These are phyloP conservation scores for Alternaria sp. DNA, from an alignment of 2,329 filamentous ascomycete species.

Conservation along the genomic window DNA sequence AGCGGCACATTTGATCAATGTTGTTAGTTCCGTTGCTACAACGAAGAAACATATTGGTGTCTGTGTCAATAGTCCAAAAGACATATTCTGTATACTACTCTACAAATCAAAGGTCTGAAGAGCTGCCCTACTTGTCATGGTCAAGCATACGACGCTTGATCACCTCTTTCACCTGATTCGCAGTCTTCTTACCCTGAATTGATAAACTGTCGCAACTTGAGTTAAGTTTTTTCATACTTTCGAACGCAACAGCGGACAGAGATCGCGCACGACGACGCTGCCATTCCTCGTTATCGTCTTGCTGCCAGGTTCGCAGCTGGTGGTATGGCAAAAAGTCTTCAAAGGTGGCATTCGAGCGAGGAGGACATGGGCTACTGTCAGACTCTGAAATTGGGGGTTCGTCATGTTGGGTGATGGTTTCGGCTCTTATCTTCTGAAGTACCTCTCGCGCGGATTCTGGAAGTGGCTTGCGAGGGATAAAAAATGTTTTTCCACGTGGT, in stretches of 20 bases:
- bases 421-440: neutral
- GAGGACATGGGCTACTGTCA: neutral
- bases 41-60: neutral
- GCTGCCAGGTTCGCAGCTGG: slow-evolving; percentile 4
- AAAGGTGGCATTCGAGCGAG: neutral
- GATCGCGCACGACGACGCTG: neutral
- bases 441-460: neutral
- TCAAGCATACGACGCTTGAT: neutral
- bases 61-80: neutral
- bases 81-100: too few species aligned
- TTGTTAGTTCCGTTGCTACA: neutral
- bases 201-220: neutral
- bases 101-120: too few species aligned
- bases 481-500: neutral
- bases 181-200: neutral
- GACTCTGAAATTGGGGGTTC: neutral
- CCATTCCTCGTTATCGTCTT: slow-evolving; percentile 2
- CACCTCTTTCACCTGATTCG: neutral
- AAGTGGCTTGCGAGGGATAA: slow-evolving; percentile 1
- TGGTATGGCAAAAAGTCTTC: slow-evolving; percentile 1
- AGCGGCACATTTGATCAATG: neutral
- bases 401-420: neutral
- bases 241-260: neutral
- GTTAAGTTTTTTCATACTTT: neutral
- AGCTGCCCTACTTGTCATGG: neutral